These are phyloP conservation scores for Spiromastix sp. DNA, from an alignment of 2,329 filamentous ascomycete species.

Conservation along the genomic window DNA sequence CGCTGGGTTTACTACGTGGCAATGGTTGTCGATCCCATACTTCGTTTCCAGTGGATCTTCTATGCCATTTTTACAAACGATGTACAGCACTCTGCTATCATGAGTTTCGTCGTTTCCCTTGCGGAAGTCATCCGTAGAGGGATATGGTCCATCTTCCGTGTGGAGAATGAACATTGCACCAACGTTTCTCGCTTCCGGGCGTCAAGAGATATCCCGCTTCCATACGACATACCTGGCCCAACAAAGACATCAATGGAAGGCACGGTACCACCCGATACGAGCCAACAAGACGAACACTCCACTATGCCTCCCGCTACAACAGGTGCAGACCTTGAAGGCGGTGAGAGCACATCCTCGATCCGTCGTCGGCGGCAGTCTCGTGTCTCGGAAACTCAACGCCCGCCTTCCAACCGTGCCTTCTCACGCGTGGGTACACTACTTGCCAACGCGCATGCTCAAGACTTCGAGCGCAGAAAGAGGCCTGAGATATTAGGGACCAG, in stretches of 20 bases:
- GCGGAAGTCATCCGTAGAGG: conserved; percentile 75
- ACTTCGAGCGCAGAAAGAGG: conserved; percentile 73
- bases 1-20: conserved; percentile 78
- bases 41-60: conserved; percentile 91
- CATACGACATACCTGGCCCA: conserved; percentile 49
- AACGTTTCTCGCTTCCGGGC: conserved; percentile 88
- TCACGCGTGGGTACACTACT: conserved; percentile 57
- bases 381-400: conserved; percentile 18
- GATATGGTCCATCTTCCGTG: conserved; percentile 85
- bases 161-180: conserved; percentile 94
- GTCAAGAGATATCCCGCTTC: conserved; percentile 74
- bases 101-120: conserved; percentile 69
- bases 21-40: conserved; percentile 70
- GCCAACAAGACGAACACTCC: neutral
- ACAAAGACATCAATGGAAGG: neutral
- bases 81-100: conserved; percentile 69
- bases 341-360: conserved; percentile 5
- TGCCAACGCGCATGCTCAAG: conserved; percentile 74
- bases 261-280: neutral
- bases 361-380: conserved; percentile 14
- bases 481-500: conserved; percentile 33
- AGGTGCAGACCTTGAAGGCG: conserved; percentile 11
- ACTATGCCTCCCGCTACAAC: neutral
- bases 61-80: conserved; percentile 76
- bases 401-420: conserved; percentile 25